phyloP scores from a whole-genome alignment of 2,329 filamentous ascomycete species.

The Thelonectria blattea region DNA sequence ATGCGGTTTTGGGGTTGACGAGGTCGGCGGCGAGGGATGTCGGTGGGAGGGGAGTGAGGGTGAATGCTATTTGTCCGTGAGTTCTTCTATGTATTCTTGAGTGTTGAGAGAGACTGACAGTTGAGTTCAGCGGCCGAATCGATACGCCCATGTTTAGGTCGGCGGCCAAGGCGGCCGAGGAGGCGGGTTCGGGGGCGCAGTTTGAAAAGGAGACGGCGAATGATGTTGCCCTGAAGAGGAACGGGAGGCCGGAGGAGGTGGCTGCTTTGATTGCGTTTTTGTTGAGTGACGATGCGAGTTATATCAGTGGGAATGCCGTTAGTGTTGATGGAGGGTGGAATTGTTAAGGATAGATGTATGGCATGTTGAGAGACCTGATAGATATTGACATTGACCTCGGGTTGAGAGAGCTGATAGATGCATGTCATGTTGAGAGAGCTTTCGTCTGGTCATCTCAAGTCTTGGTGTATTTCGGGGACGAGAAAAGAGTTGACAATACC shows the following conservation, averaged over 20 bases:
- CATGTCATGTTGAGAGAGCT: no score
- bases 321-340: conserved; percentile 39
- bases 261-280: conserved; percentile 38
- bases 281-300: conserved; percentile 38
- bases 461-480: no score
- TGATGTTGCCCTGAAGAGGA: conserved; percentile 30
- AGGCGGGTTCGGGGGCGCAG: conserved; percentile 9
- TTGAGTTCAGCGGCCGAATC: conserved; percentile 32
- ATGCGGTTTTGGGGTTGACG: conserved; percentile 41
- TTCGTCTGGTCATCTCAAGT: no score
- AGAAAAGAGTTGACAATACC: no score
- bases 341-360: conserved; percentile 24
- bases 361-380: background rate
- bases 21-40: conserved; percentile 41
- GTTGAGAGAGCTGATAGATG: no score
- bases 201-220: conserved; percentile 23
- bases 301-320: conserved; percentile 35
- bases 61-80: conserved; percentile 41
- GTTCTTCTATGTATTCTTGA: conserved; percentile 16
- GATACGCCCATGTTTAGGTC: conserved; percentile 40
- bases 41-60: conserved; percentile 33
- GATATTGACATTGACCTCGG: no score
- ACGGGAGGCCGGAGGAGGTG: conserved; percentile 36
- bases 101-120: background rate
- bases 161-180: conserved; percentile 20